phyloP scores from a whole-genome alignment of 1,284 basidiomycete genomes.

The Puccinia polysora region DNA sequence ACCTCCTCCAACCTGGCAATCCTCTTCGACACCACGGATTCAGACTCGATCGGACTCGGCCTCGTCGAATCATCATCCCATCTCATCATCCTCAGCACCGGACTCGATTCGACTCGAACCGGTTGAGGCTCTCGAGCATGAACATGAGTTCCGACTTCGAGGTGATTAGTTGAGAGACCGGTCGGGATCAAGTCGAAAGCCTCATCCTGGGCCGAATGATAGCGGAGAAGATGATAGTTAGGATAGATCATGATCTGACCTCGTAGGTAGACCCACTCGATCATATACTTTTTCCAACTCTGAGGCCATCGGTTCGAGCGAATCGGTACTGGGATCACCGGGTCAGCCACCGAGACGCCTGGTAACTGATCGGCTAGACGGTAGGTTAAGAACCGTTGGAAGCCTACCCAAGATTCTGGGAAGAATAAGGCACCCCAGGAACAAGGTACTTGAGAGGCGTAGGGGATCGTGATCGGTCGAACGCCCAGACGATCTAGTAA shows the following conservation, averaged over 20 bases:
- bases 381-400: conserved; percentile 66
- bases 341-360: conserved; percentile 45
- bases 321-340: conserved; percentile 65
- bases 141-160: conserved; percentile 74
- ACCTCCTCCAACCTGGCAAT: too few species aligned
- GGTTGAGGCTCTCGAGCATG: conserved; percentile 49
- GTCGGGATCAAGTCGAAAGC: conserved; percentile 46
- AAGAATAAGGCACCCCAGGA: conserved; percentile 87
- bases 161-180: conserved; percentile 75
- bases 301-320: conserved; percentile 72
- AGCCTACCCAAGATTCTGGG: conserved; percentile 75
- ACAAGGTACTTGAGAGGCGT: conserved; percentile 75
- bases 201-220: background rate
- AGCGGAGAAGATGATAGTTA: conserved; percentile 61
- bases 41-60: too few species aligned
- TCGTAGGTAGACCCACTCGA: conserved; percentile 70
- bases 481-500: conserved; percentile 59
- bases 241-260: conserved; percentile 81
- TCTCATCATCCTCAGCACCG: too few species aligned
- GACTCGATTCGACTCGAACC: too few species aligned
- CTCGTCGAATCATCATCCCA: too few species aligned
- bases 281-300: conserved; percentile 81
- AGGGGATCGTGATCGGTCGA: conserved; percentile 61
- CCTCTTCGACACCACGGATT: too few species aligned
- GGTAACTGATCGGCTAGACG: conserved; percentile 56